Percentiles rank a stretch among this genome's conserved stretches.
phyloP scores from a whole-genome alignment of 2,329 filamentous ascomycete species.

The Pseudogymnoascus sp. region DNA sequence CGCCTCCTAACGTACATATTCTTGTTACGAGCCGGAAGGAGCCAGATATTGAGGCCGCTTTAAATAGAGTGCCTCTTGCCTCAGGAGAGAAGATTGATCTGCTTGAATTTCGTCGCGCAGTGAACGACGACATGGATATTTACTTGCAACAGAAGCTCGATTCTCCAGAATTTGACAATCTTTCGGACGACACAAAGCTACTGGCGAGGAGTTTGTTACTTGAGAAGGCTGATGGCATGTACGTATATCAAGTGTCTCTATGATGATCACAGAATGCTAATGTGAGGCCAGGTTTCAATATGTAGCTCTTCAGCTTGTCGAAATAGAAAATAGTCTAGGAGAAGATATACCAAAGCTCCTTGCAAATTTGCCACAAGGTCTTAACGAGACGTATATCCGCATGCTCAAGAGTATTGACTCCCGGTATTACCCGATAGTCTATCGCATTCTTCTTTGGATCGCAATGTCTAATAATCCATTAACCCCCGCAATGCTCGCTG shows the following conservation, averaged over 20 bases:
- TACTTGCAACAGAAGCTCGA: neutral
- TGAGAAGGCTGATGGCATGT: constrained; percentile 13
- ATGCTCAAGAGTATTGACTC: neutral
- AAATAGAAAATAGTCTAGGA: neutral
- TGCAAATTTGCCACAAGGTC: neutral
- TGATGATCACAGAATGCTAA: neutral
- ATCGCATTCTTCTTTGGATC: neutral
- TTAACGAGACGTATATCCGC: neutral
- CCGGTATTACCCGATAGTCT: neutral
- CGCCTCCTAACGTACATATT: constrained; percentile 23
- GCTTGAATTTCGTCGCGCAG: neutral
- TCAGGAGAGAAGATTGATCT: neutral
- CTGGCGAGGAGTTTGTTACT: neutral
- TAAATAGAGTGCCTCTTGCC: constrained; percentile 12
- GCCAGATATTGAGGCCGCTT: constrained; percentile 26
- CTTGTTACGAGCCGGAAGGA: constrained; percentile 31
- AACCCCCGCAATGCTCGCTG: neutral
- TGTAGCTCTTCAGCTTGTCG: neutral
- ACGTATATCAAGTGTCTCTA: neutral
- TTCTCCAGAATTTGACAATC: neutral
- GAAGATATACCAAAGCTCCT: neutral
- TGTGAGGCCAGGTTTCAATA: neutral
- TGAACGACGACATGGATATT: neutral
- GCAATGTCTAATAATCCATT: neutral
- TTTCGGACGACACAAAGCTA: neutral